Conservation (phyloP, 352 stramenopile species). For the Thalassiosira exigua region DNA sequence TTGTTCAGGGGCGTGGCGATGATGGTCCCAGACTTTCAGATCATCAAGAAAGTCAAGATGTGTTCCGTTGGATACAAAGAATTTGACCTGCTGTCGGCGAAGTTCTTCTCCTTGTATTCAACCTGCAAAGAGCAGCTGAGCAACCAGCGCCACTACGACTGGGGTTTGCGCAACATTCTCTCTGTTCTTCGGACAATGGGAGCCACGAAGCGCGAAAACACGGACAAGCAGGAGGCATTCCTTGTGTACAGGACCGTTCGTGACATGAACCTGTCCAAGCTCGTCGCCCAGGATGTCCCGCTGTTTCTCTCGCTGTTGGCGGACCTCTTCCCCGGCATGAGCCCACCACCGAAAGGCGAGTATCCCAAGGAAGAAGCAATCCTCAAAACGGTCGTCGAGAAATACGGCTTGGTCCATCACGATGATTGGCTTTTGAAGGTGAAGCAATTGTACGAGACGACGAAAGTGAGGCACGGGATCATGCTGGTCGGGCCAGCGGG, state of each 20-base stretch:
- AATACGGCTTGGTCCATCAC: slow-evolving; percentile 89
- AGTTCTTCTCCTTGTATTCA: slow-evolving; percentile 95
- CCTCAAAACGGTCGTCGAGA: slow-evolving; percentile 90
- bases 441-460: slow-evolving; percentile 97
- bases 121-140: slow-evolving; percentile 94
- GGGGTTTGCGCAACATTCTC: slow-evolving; percentile 94
- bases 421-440: slow-evolving; percentile 90
- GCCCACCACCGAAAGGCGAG: slow-evolving; percentile 90
- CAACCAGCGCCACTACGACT: slow-evolving; percentile 96
- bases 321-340: slow-evolving; percentile 95
- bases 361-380: slow-evolving; percentile 94
- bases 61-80: slow-evolving; percentile 95
- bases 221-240: slow-evolving; percentile 91
- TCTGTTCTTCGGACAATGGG: slow-evolving; percentile 95
- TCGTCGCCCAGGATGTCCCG: slow-evolving; percentile 97
- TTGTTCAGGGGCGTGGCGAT: slow-evolving; percentile 95
- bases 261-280: slow-evolving; percentile 99
- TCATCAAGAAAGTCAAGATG: slow-evolving; percentile 98
- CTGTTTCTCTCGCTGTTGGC: slow-evolving; percentile 96
- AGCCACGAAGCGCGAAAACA: slow-evolving; percentile 94
- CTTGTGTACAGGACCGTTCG: slow-evolving; percentile 95
- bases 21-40: slow-evolving; percentile 96
- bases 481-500: slow-evolving; percentile 98
- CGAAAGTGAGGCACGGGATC: slow-evolving; percentile 96
- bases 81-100: slow-evolving; percentile 93